Percentiles rank a stretch among this genome's conserved stretches.
phyloP scores from a whole-genome alignment of 2,329 filamentous ascomycete species.

The Thelonectria olida region DNA sequence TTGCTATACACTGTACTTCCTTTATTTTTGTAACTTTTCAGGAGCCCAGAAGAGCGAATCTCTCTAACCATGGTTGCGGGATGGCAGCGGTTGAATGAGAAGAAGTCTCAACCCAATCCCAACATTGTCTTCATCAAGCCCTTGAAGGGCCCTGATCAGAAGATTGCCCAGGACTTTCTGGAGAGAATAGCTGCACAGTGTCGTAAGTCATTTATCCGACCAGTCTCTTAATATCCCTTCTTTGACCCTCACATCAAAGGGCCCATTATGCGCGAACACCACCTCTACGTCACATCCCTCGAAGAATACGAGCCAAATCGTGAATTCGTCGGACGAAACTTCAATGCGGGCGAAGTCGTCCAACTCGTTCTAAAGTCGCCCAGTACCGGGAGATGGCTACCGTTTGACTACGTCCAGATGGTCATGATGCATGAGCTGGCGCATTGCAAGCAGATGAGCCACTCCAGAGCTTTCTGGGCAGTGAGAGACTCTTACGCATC shows the following conservation, averaged over 20 bases:
- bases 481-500: conserved; percentile 78
- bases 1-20: neutral
- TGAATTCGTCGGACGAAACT: conserved; percentile 89
- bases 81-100: conserved; percentile 81
- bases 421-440: conserved; percentile 95
- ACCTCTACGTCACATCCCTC: conserved; percentile 72
- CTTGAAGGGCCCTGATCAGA: conserved; percentile 70
- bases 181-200: conserved; percentile 85
- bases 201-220: conserved; percentile 50
- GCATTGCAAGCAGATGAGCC: conserved; percentile 93
- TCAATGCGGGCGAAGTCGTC: conserved; percentile 88
- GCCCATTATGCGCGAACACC: conserved; percentile 75
- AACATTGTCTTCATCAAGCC: conserved; percentile 89
- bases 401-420: conserved; percentile 88
- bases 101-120: conserved; percentile 76
- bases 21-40: too few relatives aligned
- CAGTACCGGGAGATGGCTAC: conserved; percentile 74
- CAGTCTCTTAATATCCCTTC: neutral
- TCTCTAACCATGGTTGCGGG: conserved; percentile 76
- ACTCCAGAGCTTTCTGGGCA: conserved; percentile 82
- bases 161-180: conserved; percentile 73
- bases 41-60: too few relatives aligned
- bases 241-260: conserved; percentile 47
- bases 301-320: conserved; percentile 85
- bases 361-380: conserved; percentile 82